These are phyloP conservation scores for Mycena indigotica DNA, from an alignment of 768 basidiomycete species.

Conservation along the genomic window DNA sequence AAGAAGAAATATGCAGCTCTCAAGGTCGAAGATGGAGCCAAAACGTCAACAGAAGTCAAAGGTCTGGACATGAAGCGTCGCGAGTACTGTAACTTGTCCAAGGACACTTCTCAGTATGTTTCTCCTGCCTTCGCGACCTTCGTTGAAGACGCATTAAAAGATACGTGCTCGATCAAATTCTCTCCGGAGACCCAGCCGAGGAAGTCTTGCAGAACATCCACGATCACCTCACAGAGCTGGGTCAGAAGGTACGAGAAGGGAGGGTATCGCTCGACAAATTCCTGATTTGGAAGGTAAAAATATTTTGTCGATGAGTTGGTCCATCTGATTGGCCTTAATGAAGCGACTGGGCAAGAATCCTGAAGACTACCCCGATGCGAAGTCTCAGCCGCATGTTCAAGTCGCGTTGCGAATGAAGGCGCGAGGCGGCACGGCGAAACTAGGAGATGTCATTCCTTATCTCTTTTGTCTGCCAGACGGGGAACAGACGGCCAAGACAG, in stretches of 20 bases:
- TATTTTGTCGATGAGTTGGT: not conserved
- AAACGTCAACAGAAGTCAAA: slow-evolving; percentile 86
- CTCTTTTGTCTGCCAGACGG: slow-evolving; percentile 85
- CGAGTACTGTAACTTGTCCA: slow-evolving; percentile 92
- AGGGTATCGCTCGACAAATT: slow-evolving; percentile 89
- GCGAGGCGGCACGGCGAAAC: slow-evolving; percentile 75
- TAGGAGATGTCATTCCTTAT: slow-evolving; percentile 94
- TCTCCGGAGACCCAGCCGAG: slow-evolving; percentile 91
- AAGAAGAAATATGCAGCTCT: slow-evolving; percentile 99
- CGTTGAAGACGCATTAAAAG: slow-evolving; percentile 40
- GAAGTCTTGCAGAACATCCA: slow-evolving; percentile 88
- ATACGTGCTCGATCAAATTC: slow-evolving; percentile 85
- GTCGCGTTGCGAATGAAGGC: slow-evolving; percentile 90
- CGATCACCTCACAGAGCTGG: slow-evolving; percentile 78
- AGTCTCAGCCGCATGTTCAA: slow-evolving; percentile 94
- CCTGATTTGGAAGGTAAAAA: slow-evolving; percentile 83
- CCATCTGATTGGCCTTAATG: not conserved
- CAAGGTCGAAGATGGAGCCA: slow-evolving; percentile 84
- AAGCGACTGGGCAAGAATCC: slow-evolving; percentile 96
- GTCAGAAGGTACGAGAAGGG: slow-evolving; percentile 78
- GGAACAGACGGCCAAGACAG: slow-evolving; percentile 67
- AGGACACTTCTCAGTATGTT: slow-evolving; percentile 87
- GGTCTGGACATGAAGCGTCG: slow-evolving; percentile 99
- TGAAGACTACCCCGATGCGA: slow-evolving; percentile 94
- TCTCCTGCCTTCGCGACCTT: not conserved